Conservation (phyloP, 2,329 filamentous ascomycete species). For the Cercospora sp. region DNA sequence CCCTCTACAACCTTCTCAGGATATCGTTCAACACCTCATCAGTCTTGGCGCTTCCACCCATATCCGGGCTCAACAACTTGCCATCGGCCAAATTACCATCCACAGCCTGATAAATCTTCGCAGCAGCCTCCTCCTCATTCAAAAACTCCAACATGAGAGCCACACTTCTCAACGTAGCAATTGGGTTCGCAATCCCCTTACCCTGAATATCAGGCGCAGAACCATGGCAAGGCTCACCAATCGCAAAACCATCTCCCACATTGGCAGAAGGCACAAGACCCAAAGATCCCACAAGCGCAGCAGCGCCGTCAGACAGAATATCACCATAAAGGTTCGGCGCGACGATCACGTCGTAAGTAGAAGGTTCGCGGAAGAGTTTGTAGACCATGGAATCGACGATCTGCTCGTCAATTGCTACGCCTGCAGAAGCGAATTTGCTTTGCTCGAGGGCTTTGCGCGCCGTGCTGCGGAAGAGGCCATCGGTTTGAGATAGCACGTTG, state of each 20-base stretch:
- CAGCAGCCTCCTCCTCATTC: conserved; percentile 80
- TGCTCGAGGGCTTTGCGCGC: conserved; percentile 70
- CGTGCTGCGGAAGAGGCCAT: conserved; percentile 87
- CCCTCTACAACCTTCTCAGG: conserved; percentile 70
- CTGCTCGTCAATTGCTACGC: conserved; percentile 76
- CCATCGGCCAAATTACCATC: conserved; percentile 86
- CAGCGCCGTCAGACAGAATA: conserved; percentile 91
- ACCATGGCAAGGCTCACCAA: conserved; percentile 97
- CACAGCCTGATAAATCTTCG: conserved; percentile 85
- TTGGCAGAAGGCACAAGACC: conserved; percentile 94
- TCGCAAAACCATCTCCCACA: conserved; percentile 89
- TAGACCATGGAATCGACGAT: conserved; percentile 99
- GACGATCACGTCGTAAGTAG: conserved; percentile 95
- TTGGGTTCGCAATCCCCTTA: conserved; percentile 88
- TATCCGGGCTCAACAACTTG: conserved; percentile 78
- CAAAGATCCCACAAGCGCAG: conserved; percentile 85
- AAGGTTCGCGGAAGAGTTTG: conserved; percentile 96
- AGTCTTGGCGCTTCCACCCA: conserved; percentile 84
- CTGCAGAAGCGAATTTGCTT: conserved; percentile 62
- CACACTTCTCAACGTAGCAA: conserved; percentile 87
- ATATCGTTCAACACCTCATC: conserved; percentile 86
- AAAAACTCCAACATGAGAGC: conserved; percentile 97
- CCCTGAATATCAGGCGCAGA: conserved; percentile 95
- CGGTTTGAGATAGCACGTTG: conserved; percentile 94
- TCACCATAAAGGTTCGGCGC: conserved; percentile 97